Evolutionary conservation across 495 filamentous ascomycete species (phyloP).

Genomic region (Penicillium lagena): DNA sequence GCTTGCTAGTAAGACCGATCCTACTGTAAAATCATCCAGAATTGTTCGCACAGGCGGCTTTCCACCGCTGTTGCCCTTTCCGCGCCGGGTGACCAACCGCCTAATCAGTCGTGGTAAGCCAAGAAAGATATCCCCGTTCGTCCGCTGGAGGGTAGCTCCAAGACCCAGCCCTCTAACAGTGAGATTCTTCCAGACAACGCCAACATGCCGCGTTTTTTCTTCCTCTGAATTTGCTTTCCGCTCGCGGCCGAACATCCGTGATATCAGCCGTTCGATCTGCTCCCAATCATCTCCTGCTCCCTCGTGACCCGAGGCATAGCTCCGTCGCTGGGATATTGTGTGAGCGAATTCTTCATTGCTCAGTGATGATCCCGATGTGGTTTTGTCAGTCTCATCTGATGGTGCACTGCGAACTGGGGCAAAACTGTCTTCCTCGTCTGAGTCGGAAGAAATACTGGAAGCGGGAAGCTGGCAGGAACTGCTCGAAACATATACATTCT

Average conservation of each 20-base stretch:
- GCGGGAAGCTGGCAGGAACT: background rate
- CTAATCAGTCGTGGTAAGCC: constrained; percentile 48
- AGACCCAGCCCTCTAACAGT: constrained; percentile 63
- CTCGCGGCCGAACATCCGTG: constrained; percentile 57
- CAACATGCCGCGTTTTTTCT: constrained; percentile 53
- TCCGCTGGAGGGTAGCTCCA: constrained; percentile 60
- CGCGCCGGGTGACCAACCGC: constrained; percentile 33
- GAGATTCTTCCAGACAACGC: constrained; percentile 54
- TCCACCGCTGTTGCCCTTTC: constrained; percentile 33
- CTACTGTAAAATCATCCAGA: constrained; percentile 53
- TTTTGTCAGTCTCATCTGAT: background rate
- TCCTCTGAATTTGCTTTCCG: constrained; percentile 58
- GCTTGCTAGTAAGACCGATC: constrained; percentile 28
- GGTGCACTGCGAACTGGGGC: constrained; percentile 1
- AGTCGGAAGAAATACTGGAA: constrained; percentile 1
- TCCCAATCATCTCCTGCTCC: constrained; percentile 44
- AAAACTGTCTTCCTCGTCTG: background rate
- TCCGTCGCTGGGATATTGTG: constrained; percentile 45
- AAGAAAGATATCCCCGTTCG: constrained; percentile 57
- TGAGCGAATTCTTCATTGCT: constrained; percentile 47
- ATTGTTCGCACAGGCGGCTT: constrained; percentile 55
- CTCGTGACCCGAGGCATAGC: constrained; percentile 23
- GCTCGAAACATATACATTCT: background rate
- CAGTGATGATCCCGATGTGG: background rate
- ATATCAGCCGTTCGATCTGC: constrained; percentile 54